phyloP scores from a whole-genome alignment of 176 grass and related monocot species.

The Oryza rufipogon region DNA sequence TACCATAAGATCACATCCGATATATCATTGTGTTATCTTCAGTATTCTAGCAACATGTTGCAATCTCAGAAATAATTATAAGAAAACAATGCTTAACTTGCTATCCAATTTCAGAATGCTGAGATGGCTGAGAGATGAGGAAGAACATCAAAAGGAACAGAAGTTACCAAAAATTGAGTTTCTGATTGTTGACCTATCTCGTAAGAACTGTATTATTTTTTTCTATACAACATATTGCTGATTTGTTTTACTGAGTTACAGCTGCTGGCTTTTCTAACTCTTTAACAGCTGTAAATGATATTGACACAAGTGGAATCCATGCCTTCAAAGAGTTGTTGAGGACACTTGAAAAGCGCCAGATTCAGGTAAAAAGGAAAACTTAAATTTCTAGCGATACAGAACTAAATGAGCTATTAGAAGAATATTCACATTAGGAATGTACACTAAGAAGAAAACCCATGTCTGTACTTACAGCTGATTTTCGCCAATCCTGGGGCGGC shows the following conservation, averaged over 20 bases:
- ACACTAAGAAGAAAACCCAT: constrained; percentile 33
- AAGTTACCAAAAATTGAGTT: constrained; percentile 48
- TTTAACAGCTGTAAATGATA: constrained; percentile 72
- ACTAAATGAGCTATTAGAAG: constrained; percentile 3
- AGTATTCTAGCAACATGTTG: not conserved
- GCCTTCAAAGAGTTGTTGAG: constrained; percentile 62
- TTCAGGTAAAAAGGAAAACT: constrained; percentile 54
- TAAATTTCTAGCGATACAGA: not conserved
- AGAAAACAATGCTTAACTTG: not conserved
- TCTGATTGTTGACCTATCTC: constrained; percentile 84
- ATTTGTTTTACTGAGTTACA: not conserved
- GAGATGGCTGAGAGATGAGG: constrained; percentile 90
- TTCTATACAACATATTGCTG: not conserved
- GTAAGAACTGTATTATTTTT: constrained; percentile 49
- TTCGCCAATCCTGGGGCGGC: constrained; percentile 65
- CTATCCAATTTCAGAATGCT: constrained; percentile 65
- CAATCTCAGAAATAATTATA: not conserved
- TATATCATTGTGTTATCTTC: not conserved
- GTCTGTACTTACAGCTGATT: constrained; percentile 58
- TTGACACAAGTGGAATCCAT: constrained; percentile 84
- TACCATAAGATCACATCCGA: not conserved
- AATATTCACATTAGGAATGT: not conserved
- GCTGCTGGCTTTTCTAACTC: not conserved
- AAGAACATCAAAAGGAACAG: constrained; percentile 55
- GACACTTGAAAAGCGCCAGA: constrained; percentile 54